Evolutionary conservation across 768 basidiomycete species (phyloP), one percentile per base, ranked within the genome.

Genomic region (Boletus edulis): DNA sequence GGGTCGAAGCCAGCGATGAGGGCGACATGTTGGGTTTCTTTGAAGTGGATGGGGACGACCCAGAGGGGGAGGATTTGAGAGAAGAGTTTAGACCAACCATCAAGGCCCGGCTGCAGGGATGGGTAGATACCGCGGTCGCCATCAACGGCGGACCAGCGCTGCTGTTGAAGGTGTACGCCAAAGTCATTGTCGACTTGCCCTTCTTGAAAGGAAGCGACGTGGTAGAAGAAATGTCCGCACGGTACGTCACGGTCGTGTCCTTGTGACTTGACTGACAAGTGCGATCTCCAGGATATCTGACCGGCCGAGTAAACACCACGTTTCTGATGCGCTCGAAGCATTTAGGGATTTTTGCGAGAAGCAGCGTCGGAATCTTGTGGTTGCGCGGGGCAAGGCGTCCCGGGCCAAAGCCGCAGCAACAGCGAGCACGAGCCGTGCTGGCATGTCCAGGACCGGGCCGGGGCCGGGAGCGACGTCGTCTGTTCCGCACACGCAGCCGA

Each of bases 11-110:
- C 55, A 67, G 42, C 4, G 78, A 81, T 12, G 78, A 72, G 1
- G 62, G 71, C 9, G 85, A 86, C 52, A 66, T 80, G 37, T 55
- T 82, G 8, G 76, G 75, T 11, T 80, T 77, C 58, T 67, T 83
- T 14, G 83, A 84, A 48, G 46, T 82, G 24, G 80, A 82, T 32
- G 73, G 74, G 12, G 65, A 71, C 12, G 84, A 86, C 46, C 73
- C 81, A 0, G 84, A 86, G 55, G 59, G 81, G 41, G 84, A 84
- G 24, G 85, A 86, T 41, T 49, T 87, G 45, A 71, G 78, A 46
- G 84, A 85, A 38, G 83, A 86, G 65, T 83, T 82, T 40, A 72
- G 80, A 52, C 86, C 86, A 0, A 75, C 75, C 56, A 64, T 86
- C 58, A 81, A 81, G 64, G 74, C 73, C 27, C 76, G 83, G 4